phyloP scores from a whole-genome alignment of 1,284 basidiomycete genomes.

The Mycena citricolor region DNA sequence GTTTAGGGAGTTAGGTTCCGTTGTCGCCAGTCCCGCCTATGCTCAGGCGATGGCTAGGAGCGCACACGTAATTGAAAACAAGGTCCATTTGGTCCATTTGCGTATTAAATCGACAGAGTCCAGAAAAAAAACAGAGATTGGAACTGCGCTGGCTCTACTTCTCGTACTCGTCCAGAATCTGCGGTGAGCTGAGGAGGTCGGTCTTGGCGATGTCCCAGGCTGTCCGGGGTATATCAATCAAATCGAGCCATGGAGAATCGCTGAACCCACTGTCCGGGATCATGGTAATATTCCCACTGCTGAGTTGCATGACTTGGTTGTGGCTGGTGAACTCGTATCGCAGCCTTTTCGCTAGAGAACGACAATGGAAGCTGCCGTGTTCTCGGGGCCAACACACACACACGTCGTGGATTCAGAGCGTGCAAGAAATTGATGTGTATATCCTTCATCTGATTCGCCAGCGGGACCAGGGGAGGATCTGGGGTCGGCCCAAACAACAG shows the following conservation, averaged over 20 bases:
- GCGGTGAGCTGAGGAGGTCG: constrained; percentile 40
- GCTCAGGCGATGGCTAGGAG: too few species aligned
- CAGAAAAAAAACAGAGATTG: too few species aligned
- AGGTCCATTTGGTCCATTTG: too few species aligned
- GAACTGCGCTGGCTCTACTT: too few species aligned
- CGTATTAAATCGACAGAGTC: too few species aligned
- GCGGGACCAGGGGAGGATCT: constrained; percentile 39
- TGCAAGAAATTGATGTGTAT: constrained; percentile 55
- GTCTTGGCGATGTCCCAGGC: constrained; percentile 45
- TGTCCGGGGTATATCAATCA: constrained; percentile 22
- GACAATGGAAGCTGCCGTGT: constrained; percentile 20
- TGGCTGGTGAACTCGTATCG: constrained; percentile 33
- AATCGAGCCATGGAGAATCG: background rate
- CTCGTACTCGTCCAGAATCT: constrained; percentile 47
- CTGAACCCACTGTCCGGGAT: constrained; percentile 47
- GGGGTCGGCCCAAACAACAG: constrained; percentile 50
- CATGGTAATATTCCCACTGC: constrained; percentile 48
- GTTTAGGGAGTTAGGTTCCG: too few species aligned
- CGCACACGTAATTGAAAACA: too few species aligned
- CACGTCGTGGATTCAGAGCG: constrained; percentile 54
- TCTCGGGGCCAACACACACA: too few species aligned
- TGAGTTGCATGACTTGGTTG: constrained; percentile 45
- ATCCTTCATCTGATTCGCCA: constrained; percentile 48
- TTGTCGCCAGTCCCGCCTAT: too few species aligned
- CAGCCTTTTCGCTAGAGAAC: constrained; percentile 42